Conservation (phyloP, 495 filamentous ascomycete genomes). For the Neurospora intermedia region DNA sequence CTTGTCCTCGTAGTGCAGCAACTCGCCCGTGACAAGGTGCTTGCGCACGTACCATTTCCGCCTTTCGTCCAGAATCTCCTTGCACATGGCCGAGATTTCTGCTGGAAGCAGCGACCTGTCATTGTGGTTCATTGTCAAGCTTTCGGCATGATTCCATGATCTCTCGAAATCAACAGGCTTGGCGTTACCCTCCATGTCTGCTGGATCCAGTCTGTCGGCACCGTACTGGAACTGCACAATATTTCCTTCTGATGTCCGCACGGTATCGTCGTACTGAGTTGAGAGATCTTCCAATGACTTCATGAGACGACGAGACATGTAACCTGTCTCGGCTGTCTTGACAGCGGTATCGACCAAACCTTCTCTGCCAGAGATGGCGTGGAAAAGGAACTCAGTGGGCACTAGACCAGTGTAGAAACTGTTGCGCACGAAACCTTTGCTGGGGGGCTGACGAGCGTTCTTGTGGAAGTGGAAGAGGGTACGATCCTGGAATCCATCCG, state of each 20-base stretch:
- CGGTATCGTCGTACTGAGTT: slow-evolving; percentile 84
- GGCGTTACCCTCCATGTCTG: slow-evolving; percentile 94
- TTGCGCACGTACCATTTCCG: slow-evolving; percentile 54
- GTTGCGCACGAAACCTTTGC: slow-evolving; percentile 94
- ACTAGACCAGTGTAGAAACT: slow-evolving; percentile 92
- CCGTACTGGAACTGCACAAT: slow-evolving; percentile 97
- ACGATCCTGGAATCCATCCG: slow-evolving; percentile 92
- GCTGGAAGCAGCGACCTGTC: slow-evolving; percentile 58
- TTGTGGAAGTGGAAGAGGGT: slow-evolving; percentile 93
- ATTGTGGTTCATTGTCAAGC: slow-evolving; percentile 64
- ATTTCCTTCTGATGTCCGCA: slow-evolving; percentile 71
- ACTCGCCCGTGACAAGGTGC: slow-evolving; percentile 34
- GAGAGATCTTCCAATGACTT: slow-evolving; percentile 94
- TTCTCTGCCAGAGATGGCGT: slow-evolving; percentile 96
- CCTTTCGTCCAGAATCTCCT: slow-evolving; percentile 52
- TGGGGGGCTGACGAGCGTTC: slow-evolving; percentile 75
- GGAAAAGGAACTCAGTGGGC: slow-evolving; percentile 91
- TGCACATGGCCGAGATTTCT: slow-evolving; percentile 60
- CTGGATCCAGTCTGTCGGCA: slow-evolving; percentile 87
- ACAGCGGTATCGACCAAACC: slow-evolving; percentile 99
- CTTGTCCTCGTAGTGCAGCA: slow-evolving; percentile 52
- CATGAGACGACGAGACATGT: slow-evolving; percentile 98
- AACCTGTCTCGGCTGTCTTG: slow-evolving; percentile 97
- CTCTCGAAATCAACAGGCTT: slow-evolving; percentile 88
- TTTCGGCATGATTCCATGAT: slow-evolving; percentile 78